Conservation (phyloP, 2,329 filamentous ascomycete genomes). For the Xylariaceae sp. region DNA sequence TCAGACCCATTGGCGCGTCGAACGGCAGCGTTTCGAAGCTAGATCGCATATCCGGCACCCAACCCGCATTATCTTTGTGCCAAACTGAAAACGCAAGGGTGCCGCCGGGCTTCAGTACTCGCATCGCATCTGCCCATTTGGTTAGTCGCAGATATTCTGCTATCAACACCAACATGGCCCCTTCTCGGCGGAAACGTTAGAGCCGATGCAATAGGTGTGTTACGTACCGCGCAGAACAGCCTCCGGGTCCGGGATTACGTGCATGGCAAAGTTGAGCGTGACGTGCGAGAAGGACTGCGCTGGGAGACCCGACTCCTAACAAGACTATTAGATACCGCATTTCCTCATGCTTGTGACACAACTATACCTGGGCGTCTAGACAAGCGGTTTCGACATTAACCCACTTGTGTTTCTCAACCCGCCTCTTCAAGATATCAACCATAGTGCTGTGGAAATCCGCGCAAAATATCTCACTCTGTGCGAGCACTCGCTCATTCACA, state of each 20-base stretch:
- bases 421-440: constrained; percentile 39
- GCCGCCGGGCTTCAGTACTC: constrained; percentile 39
- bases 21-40: constrained; percentile 42
- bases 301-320: constrained; percentile 39
- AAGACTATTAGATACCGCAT: constrained; percentile 3
- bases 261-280: constrained; percentile 45
- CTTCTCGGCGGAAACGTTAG: neutral
- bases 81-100: constrained; percentile 39
- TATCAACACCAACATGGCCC: neutral
- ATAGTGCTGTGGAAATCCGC: constrained; percentile 44
- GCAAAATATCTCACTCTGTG: constrained; percentile 45
- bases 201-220: neutral
- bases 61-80: constrained; percentile 33
- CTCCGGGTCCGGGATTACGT: constrained; percentile 42
- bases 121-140: constrained; percentile 34
- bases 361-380: constrained; percentile 45
- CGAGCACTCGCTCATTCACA: constrained; percentile 38
- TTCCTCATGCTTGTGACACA: neutral
- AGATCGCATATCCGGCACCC: constrained; percentile 37
- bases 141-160: neutral
- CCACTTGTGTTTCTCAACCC: constrained; percentile 43
- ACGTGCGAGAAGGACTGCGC: constrained; percentile 42
- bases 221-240: constrained; percentile 36
- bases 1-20: constrained; percentile 33
- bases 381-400: constrained; percentile 40